These are phyloP conservation scores for Russula lepida DNA, from an alignment of 768 basidiomycete genomes.

Conservation along the genomic window DNA sequence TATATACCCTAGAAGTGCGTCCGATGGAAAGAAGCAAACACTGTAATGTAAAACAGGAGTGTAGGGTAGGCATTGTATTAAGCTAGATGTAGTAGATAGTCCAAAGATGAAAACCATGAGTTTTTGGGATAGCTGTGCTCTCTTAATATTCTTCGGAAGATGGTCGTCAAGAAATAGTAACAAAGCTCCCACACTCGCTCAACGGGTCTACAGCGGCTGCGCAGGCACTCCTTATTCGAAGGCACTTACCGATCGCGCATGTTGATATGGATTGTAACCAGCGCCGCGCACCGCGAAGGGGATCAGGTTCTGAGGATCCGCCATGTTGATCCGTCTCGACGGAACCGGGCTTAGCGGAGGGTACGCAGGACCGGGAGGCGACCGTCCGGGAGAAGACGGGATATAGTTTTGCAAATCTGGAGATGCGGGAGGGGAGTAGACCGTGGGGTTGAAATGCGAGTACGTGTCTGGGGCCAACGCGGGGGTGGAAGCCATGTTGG, in stretches of 20 bases:
- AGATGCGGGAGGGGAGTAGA: background rate
- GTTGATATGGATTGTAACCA: constrained; percentile 19
- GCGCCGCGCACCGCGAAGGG: constrained; percentile 15
- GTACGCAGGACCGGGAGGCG: background rate
- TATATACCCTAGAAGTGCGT: background rate
- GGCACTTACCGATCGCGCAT: constrained; percentile 3
- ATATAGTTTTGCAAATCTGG: constrained; percentile 2
- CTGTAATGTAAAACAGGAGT: background rate
- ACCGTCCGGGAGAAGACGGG: constrained; percentile 2
- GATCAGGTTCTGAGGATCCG: constrained; percentile 16
- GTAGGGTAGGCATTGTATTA: background rate
- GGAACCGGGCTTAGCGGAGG: background rate
- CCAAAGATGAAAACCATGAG: background rate
- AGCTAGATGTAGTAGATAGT: background rate
- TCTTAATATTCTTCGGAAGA: background rate
- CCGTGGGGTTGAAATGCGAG: background rate
- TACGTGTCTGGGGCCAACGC: background rate
- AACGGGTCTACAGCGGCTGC: background rate
- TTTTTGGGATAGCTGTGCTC: background rate
- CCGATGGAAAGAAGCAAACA: background rate
- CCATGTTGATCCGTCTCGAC: background rate
- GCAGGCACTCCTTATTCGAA: background rate
- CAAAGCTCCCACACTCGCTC: background rate
- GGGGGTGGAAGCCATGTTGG: background rate
- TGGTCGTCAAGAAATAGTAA: background rate